Evolutionary conservation across 306 rosid species (phyloP), one percentile per base, ranked within the genome.

Genomic region (Quercus parvula): DNA sequence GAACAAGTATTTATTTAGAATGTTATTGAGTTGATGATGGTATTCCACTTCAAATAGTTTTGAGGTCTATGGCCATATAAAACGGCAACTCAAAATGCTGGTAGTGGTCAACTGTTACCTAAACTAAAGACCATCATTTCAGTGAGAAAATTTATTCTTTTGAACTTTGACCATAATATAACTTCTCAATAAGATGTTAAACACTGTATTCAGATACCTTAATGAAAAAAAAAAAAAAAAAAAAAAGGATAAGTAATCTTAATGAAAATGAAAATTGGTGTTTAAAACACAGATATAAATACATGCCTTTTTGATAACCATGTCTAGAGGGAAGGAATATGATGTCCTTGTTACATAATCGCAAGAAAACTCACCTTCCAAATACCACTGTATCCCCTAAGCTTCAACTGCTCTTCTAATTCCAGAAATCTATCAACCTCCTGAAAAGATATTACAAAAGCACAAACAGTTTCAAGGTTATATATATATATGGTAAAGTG

Each of bases 381-480:
- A 79, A 85, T 83, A 84, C 99, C 98, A 64, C 31, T 79, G 85
- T 90, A 92, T 63, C 99, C 99, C 81, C 83, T 86, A 82, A 59
- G 71, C 83, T 71, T 90, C 76, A 95, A 86, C 74, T 87, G 91
- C 80, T 95, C 96, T 76, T 78, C 91, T 61, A 93, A 82, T 64
- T 92, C 97, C 7, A 78, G 72, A 87, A 91, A 95, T 88, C 81
- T 90, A 86, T 95, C 99, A 81, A 95, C 96, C 88, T 92, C 99
- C 99, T 95, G 89, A 75, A 87, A 81, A 86, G 74, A 84, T 78
- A 54, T 79, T 44, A 70, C 63, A 74, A 79, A 70, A 56, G 46
- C 56, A 63, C 66, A 54, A 13, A 61, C 35, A 71, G 38, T 73
- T 44, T 57, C 78, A 31, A 58, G 19, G 62, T 70, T 79, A 73